Base-by-base conservation (phyloP, 78 protist genomes). In the Guillardia theta region DNA sequence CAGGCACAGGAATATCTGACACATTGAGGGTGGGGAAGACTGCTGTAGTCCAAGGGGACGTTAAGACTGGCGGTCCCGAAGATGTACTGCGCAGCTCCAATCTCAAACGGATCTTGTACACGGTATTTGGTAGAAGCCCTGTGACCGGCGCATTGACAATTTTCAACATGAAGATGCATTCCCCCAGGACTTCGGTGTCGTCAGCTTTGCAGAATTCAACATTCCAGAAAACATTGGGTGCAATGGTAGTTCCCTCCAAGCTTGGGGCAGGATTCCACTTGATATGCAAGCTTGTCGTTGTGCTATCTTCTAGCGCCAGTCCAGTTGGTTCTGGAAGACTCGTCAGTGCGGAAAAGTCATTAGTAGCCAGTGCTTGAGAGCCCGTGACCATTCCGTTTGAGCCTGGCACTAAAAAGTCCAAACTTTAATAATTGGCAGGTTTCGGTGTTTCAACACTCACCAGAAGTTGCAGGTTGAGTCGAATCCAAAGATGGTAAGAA, bases 131-230 rank as follows among this genome's bases (percentile, higher is more conserved):
- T 6, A 15, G 45, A 24, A 70, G 83, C 41, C 41, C 83, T 4
- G 83, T 70, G 33, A 70, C 83, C 6, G 83, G 83, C 10, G 83
- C 83, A 4, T 70, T 43, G 10, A 24, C 9, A 0, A 70, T 43
- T 6, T 33, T 70, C 36, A 70, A 24, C 41, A 43, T 36, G 41
- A 70, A 70, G 46, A 12, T 22, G 41, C 36, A 70, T 22, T 70
- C 22, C 21, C 83, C 83, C n/a, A 70, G 83, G 41, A 70, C 22
- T 24, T 70, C 83, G n/a, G 83, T 70, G 41, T 70, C 83, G 41
- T 70, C 83, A 24, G 83, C 83, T 6, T 33, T 70, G 83, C 83
- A 70, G 83, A 70, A 70, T 43, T 70, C 83, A 4, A 70, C 83
- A 24, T 70, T 10, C 83, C 83, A 22, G 41, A 12, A 18, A 22